These are phyloP conservation scores for Oldenlandia corymbosa DNA, from an alignment of 257 asterid species.

Conservation along the genomic window DNA sequence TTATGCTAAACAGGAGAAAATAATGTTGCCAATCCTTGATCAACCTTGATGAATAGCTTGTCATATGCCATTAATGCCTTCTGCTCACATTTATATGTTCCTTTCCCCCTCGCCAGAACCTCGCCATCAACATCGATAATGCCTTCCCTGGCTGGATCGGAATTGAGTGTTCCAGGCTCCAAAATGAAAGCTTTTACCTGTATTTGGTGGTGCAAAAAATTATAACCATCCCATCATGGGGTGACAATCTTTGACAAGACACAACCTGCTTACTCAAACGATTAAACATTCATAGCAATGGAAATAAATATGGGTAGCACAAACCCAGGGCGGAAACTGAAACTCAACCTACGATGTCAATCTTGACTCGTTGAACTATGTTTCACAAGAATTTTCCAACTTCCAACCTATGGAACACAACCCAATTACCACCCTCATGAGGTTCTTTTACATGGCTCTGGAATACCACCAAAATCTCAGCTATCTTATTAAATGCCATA, in stretches of 20 bases:
- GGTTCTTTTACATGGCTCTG: no score
- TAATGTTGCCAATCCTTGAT: constrained; percentile 86
- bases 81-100: constrained; percentile 61
- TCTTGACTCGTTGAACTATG: no score
- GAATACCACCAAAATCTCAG: background rate
- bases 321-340: no score
- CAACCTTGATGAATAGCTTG: constrained; percentile 52
- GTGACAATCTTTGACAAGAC: no score
- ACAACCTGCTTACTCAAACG: no score
- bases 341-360: no score
- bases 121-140: constrained; percentile 45
- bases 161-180: constrained; percentile 64
- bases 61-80: constrained; percentile 67
- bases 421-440: no score
- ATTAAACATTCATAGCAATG: no score
- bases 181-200: constrained; percentile 81
- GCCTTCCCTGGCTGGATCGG: constrained; percentile 39
- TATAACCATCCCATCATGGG: no score
- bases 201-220: constrained; percentile 12
- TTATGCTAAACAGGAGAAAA: constrained; percentile 50
- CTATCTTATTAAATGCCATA: background rate
- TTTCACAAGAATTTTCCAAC: no score
- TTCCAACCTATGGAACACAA: no score
- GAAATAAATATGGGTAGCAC: no score
- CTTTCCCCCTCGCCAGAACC: constrained; percentile 72